Evolutionary conservation across 1,284 basidiomycete genomes (phyloP).

Genomic region (Rhodotorula sp.): DNA sequence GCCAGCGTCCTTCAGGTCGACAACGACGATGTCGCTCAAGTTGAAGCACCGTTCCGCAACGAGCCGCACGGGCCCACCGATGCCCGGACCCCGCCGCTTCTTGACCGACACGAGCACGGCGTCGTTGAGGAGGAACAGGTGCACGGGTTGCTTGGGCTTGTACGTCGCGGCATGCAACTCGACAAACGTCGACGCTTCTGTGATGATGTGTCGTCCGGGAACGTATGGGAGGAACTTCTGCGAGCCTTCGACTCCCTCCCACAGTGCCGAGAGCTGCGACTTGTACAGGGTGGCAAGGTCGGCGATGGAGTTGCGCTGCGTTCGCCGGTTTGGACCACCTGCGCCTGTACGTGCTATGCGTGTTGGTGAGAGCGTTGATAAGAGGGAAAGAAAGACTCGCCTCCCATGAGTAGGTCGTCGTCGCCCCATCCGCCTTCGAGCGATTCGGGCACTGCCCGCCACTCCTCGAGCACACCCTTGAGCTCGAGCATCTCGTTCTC

Average conservation of each 20-base stretch:
- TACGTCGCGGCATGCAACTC: slow-evolving; percentile 94
- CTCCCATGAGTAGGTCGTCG: slow-evolving; percentile 39
- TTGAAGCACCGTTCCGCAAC: slow-evolving; percentile 93
- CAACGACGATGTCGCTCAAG: slow-evolving; percentile 85
- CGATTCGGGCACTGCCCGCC: slow-evolving; percentile 91
- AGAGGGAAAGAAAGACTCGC: not conserved
- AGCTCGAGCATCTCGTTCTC: slow-evolving; percentile 98
- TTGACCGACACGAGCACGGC: slow-evolving; percentile 78
- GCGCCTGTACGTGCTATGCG: slow-evolving; percentile 51
- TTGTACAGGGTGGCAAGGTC: slow-evolving; percentile 93
- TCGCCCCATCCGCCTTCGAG: slow-evolving; percentile 66
- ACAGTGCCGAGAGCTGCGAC: slow-evolving; percentile 87
- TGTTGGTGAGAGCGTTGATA: slow-evolving; percentile 51
- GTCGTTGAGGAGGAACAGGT: slow-evolving; percentile 90
- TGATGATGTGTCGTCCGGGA: slow-evolving; percentile 85
- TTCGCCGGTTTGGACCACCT: slow-evolving; percentile 37
- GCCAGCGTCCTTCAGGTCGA: slow-evolving; percentile 92
- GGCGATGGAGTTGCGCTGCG: slow-evolving; percentile 80
- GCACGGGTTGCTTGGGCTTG: slow-evolving; percentile 82
- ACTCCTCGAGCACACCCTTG: slow-evolving; percentile 89
- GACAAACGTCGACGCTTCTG: slow-evolving; percentile 79
- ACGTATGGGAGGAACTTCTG: slow-evolving; percentile 90
- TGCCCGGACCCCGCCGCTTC: slow-evolving; percentile 47
- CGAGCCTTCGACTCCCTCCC: slow-evolving; percentile 91
- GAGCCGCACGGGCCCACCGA: slow-evolving; percentile 65